Percentiles rank a stretch among this genome's conserved stretches.
Conservation (phyloP, 208 protist species). For the Acanthamoeba lenticulata region DNA sequence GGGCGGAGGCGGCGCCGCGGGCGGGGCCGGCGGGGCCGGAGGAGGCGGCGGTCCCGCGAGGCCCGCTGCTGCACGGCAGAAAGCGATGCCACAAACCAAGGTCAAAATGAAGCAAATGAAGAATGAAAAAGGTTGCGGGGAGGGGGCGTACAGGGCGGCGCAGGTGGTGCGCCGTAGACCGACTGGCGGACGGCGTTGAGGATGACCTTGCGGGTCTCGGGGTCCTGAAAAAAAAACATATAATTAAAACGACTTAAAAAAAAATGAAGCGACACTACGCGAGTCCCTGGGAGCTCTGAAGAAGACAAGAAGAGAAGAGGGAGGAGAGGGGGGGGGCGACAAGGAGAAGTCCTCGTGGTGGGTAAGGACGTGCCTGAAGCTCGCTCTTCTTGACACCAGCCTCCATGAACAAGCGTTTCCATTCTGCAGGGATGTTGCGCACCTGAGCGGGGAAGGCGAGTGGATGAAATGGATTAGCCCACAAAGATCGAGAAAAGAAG, state of each 20-base stretch:
- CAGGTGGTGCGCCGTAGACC: constrained; percentile 16
- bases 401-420: constrained; percentile 76
- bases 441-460: background rate
- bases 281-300: too few relatives aligned
- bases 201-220: constrained; percentile 23
- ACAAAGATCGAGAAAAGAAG: background rate
- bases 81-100: background rate
- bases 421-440: constrained; percentile 75
- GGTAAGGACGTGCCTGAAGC: background rate
- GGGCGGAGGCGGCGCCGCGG: background rate
- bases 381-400: constrained; percentile 81
- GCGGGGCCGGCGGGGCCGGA: background rate
- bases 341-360: too few relatives aligned
- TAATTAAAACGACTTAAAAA: too few relatives aligned
- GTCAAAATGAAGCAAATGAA: background rate
- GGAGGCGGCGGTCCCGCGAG: background rate
- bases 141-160: background rate
- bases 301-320: background rate
- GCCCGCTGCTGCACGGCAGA: background rate
- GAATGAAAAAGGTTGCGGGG: background rate
- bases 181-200: constrained; percentile 51
- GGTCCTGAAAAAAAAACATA: constrained; percentile 1
- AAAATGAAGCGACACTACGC: too few relatives aligned
- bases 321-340: background rate
- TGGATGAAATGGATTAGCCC: background rate